Evolutionary conservation across 225 moss, liverwort and hornwort genomes (phyloP).

Genomic region (Physcomitrium patens): DNA sequence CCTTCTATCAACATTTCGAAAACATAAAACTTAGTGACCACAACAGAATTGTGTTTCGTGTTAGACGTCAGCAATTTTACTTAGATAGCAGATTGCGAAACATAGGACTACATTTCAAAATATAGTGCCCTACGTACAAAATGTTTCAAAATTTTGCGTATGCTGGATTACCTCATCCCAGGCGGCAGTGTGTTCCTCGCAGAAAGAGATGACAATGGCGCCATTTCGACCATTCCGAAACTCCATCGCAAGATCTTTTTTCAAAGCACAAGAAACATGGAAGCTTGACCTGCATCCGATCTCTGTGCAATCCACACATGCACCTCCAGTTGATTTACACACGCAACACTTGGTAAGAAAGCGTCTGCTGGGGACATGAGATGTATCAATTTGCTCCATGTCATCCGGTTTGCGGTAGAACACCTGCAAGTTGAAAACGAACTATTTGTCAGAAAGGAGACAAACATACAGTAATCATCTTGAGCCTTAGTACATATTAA

Average conservation of each 20-base stretch:
- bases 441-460: not conserved
- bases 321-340: constrained; percentile 48
- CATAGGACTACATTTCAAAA: no score
- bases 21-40: no score
- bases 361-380: constrained; percentile 39
- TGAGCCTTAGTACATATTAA: no score
- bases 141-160: no score
- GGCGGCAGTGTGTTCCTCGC: constrained; percentile 49
- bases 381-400: constrained; percentile 48
- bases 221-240: constrained; percentile 36
- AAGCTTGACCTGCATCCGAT: constrained; percentile 45
- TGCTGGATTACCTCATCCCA: constrained; percentile 46
- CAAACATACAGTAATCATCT: no score
- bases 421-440: constrained; percentile 30
- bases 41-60: no score
- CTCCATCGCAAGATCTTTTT: constrained; percentile 55
- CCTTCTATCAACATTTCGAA: no score
- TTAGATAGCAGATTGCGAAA: no score
- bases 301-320: constrained; percentile 57
- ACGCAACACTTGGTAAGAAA: constrained; percentile 46
- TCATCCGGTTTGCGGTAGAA: constrained; percentile 48
- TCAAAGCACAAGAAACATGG: constrained; percentile 55
- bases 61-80: no score
- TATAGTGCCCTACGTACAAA: no score
- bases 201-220: constrained; percentile 53